Evolutionary conservation across 2,329 filamentous ascomycete species (phyloP).

Genomic region (Aureobasidium sp.): DNA sequence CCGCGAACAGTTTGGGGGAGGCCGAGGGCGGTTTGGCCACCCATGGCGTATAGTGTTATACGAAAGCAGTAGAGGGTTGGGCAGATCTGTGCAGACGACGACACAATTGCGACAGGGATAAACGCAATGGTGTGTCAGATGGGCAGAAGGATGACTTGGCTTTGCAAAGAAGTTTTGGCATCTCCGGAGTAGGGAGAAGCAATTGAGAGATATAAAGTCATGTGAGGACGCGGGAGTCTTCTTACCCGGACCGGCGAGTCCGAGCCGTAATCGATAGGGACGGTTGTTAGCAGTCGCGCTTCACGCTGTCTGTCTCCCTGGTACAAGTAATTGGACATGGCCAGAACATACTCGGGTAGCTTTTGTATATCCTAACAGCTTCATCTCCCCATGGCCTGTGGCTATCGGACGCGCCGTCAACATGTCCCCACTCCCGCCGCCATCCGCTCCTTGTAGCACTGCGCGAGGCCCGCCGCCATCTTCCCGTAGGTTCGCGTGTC

Average conservation of each 20-base stretch:
- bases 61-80: background rate
- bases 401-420: background rate
- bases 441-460: background rate
- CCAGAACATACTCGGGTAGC: background rate
- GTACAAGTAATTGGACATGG: background rate
- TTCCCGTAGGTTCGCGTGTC: slow-evolving; percentile 27
- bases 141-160: background rate
- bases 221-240: background rate
- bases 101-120: background rate
- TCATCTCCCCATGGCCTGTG: background rate
- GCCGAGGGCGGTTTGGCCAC: slow-evolving; percentile 5
- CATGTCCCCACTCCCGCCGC: background rate
- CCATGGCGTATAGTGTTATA: background rate
- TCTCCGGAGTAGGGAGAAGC: background rate
- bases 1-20: background rate
- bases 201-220: background rate
- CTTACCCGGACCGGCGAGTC: background rate
- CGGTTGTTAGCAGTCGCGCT: background rate
- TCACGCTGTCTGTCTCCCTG: background rate
- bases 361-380: background rate
- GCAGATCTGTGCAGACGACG: background rate
- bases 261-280: slow-evolving; percentile 6
- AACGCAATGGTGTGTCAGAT: background rate
- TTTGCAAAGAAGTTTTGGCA: background rate
- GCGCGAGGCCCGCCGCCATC: slow-evolving; percentile 20